Base-by-base conservation (phyloP, 2,329 filamentous ascomycete genomes). In the Leptographium galeiforme region DNA sequence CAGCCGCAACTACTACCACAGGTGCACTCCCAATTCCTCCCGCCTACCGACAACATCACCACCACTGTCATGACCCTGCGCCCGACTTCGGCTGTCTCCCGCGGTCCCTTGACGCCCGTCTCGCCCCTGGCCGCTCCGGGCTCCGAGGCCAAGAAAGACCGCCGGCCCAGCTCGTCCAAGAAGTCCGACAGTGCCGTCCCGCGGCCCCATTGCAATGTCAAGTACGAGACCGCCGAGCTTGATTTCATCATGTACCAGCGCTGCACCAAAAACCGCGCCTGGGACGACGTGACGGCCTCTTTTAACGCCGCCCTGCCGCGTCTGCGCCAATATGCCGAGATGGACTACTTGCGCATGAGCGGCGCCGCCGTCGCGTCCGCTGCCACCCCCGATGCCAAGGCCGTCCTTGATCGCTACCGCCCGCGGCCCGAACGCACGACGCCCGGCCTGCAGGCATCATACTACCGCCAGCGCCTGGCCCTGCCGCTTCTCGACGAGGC, bases 221-320 rank as follows among this genome's bases (percentile, higher is more conserved):
- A 61, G 54, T 61, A 61, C 54, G 57, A 59, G 54, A 58, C 57
- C 16, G 58, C 57, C 48, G 57, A 60, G 58, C 56, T 59, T 6
- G 59, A 61, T 56, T 61, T 58, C 43, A 60, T 61, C 57, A 57
- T 61, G 58, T 61, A 61, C 54, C 56, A 58, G 57, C 59, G 59
- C 18, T 57, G 55, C 41, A 61, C 56, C 55, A 57, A 56, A 48
- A 60, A 60, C 53, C 55, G 58, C 11, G 53, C 57, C 5, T 61
- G 59, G 59, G 57, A 58, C 53, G 57, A 59, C 39, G 57, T 61
- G 13, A 59, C 58, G 11, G 51, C 53, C 8, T 39, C 57, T 1
- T 61, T 60, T 53, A 60, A 60, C 51, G 53, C 54, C 2, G 58
- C 58, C 1, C 57, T 60, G 33, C 57, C 57, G 32, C 58, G 56